A percentile compares a stretch with the other conserved stretches of the same genome.
Evolutionary conservation across 768 basidiomycete genomes (phyloP).

Genomic region (Nevesoporus exiguus): DNA sequence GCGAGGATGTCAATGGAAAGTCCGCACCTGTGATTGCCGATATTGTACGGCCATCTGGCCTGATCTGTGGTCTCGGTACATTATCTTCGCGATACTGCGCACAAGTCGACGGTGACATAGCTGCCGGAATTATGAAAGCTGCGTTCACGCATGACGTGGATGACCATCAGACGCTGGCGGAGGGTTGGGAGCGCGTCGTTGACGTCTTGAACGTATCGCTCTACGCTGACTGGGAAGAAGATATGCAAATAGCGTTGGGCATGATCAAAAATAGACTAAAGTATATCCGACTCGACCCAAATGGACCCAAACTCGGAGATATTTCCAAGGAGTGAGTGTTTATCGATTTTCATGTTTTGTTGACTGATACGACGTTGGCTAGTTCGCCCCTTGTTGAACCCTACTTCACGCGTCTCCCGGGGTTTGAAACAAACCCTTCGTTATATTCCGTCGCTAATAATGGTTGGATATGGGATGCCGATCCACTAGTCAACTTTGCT

Average conservation of each 20-base stretch:
- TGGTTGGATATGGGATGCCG: slow-evolving; percentile 98
- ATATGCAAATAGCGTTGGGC: slow-evolving; percentile 69
- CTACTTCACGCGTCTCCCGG: slow-evolving; percentile 86
- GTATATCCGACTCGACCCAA: slow-evolving; percentile 75
- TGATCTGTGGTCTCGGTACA: slow-evolving; percentile 57
- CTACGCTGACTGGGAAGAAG: slow-evolving; percentile 84
- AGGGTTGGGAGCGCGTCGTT: slow-evolving; percentile 73
- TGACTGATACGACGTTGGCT: slow-evolving; percentile 8
- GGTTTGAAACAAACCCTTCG: slow-evolving; percentile 47
- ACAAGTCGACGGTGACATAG: slow-evolving; percentile 54
- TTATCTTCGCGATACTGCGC: slow-evolving; percentile 68
- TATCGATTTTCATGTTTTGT: not conserved
- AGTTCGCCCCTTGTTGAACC: slow-evolving; percentile 85
- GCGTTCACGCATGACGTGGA: slow-evolving; percentile 50
- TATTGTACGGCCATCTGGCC: slow-evolving; percentile 49
- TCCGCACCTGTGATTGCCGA: slow-evolving; percentile 62
- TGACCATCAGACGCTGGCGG: slow-evolving; percentile 53
- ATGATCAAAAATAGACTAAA: slow-evolving; percentile 72
- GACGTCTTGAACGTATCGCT: slow-evolving; percentile 87
- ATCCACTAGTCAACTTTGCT: slow-evolving; percentile 94
- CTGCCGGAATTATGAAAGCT: slow-evolving; percentile 73
- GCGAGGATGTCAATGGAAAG: slow-evolving; percentile 55
- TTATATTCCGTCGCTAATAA: slow-evolving; percentile 91
- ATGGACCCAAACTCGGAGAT: slow-evolving; percentile 81
- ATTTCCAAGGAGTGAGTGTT: slow-evolving; percentile 69